phyloP scores from a whole-genome alignment of 352 stramenopile genomes.

The Phytophthora capsici region DNA sequence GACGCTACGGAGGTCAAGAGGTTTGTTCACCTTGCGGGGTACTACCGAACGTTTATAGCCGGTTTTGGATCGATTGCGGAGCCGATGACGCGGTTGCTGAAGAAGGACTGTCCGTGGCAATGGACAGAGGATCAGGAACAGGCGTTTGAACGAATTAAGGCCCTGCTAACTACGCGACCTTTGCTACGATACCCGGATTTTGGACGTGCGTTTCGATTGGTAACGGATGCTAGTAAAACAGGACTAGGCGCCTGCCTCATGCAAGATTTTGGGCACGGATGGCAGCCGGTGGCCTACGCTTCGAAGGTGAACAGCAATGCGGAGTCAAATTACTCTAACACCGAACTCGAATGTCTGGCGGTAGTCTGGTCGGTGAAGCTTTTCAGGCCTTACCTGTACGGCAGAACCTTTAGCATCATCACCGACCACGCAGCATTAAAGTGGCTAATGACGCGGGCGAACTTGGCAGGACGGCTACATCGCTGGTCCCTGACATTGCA shows the following conservation, averaged over 20 bases:
- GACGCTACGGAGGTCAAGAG: not conserved
- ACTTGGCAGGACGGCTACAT: not conserved
- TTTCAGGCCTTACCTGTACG: slow-evolving; percentile 3
- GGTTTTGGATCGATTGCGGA: not conserved
- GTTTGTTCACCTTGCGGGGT: slow-evolving; percentile 1
- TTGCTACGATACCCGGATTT: not conserved
- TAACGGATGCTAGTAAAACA: not conserved
- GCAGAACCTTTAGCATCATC: not conserved
- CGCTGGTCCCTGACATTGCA: not conserved
- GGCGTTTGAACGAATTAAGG: not conserved
- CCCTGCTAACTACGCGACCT: not conserved
- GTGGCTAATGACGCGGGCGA: slow-evolving; percentile 2
- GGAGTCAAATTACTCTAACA: not conserved
- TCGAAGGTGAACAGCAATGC: not conserved
- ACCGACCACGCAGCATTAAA: not conserved
- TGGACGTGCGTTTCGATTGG: not conserved
- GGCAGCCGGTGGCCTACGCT: not conserved
- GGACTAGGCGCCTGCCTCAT: not conserved
- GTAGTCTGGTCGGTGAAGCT: not conserved
- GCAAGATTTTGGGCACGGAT: not conserved
- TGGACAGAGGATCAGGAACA: not conserved
- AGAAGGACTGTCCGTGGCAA: not conserved
- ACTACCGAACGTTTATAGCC: not conserved
- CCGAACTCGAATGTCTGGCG: not conserved
- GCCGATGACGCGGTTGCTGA: not conserved